phyloP scores from a whole-genome alignment of 2,329 filamentous ascomycete genomes.

The Aureobasidium vineae region DNA sequence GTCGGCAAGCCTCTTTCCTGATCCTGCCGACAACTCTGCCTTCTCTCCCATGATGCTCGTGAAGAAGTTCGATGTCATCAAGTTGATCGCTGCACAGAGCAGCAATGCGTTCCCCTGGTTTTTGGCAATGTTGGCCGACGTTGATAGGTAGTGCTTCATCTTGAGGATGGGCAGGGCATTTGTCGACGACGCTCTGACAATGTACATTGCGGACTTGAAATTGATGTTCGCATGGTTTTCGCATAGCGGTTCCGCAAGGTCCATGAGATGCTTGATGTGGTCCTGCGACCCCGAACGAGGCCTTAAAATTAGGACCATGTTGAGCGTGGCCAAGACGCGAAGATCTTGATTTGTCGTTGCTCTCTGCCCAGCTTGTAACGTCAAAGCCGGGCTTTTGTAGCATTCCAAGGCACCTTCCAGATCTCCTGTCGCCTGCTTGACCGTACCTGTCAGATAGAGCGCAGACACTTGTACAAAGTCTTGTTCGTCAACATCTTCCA shows the following conservation, averaged over 20 bases:
- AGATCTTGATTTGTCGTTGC: slow-evolving; percentile 41
- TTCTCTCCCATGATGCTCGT: slow-evolving; percentile 70
- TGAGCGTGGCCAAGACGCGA: slow-evolving; percentile 49
- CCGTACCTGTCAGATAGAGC: slow-evolving; percentile 69
- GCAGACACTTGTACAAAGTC: slow-evolving; percentile 25
- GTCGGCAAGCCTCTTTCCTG: slow-evolving; percentile 54
- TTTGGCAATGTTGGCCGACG: slow-evolving; percentile 68
- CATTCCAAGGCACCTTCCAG: slow-evolving; percentile 64
- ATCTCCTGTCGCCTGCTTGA: slow-evolving; percentile 73
- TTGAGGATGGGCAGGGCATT: slow-evolving; percentile 65
- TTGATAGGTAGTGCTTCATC: slow-evolving; percentile 74
- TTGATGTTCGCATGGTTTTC: slow-evolving; percentile 68
- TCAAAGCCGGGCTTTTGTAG: slow-evolving; percentile 63
- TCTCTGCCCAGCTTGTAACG: slow-evolving; percentile 44
- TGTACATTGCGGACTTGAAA: slow-evolving; percentile 72
- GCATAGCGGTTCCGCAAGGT: slow-evolving; percentile 66
- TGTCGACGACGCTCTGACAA: slow-evolving; percentile 66
- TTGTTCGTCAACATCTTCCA: slow-evolving; percentile 7
- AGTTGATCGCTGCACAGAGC: slow-evolving; percentile 76
- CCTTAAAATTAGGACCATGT: slow-evolving; percentile 50
- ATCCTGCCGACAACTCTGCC: slow-evolving; percentile 52
- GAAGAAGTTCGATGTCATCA: slow-evolving; percentile 83
- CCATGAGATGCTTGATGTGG: slow-evolving; percentile 60
- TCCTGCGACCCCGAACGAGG: slow-evolving; percentile 45
- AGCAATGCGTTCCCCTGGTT: slow-evolving; percentile 72